Conservation (phyloP, 345 rosid species). For the Salix caprea region DNA sequence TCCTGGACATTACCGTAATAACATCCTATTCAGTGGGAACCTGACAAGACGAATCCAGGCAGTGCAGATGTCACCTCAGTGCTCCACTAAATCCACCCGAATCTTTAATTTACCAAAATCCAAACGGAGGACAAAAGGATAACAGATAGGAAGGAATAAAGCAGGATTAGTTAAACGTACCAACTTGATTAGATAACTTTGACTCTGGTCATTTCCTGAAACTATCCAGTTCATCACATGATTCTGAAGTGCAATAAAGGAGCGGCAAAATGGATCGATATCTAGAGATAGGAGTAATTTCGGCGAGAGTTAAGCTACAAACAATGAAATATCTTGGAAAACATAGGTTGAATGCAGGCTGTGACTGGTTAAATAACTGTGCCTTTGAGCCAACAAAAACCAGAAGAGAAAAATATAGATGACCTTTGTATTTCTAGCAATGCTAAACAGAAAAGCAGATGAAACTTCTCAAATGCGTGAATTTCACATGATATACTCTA, state of each 20-base stretch:
- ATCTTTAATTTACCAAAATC: too few species aligned
- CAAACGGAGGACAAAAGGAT: too few species aligned
- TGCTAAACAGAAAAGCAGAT: neutral
- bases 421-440: neutral
- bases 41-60: too few species aligned
- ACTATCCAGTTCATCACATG: neutral
- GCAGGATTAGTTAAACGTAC: too few species aligned
- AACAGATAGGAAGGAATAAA: too few species aligned
- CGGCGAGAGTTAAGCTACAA: neutral
- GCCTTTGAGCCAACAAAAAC: neutral
- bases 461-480: neutral
- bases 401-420: neutral
- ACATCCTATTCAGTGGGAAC: too few species aligned
- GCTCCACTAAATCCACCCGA: too few species aligned
- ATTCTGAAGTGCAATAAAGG: neutral
- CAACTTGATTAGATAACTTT: too few species aligned
- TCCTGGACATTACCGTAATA: too few species aligned
- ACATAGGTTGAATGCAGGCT: neutral
- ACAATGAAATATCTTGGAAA: neutral
- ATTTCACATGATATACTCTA: neutral
- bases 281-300: neutral
- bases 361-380: neutral
- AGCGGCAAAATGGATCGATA: neutral
- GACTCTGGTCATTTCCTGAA: neutral
- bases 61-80: too few species aligned